Evolutionary conservation across 331 rosid species (phyloP), one percentile per base, ranked within the genome.

Genomic region (Cucumis variabilis): DNA sequence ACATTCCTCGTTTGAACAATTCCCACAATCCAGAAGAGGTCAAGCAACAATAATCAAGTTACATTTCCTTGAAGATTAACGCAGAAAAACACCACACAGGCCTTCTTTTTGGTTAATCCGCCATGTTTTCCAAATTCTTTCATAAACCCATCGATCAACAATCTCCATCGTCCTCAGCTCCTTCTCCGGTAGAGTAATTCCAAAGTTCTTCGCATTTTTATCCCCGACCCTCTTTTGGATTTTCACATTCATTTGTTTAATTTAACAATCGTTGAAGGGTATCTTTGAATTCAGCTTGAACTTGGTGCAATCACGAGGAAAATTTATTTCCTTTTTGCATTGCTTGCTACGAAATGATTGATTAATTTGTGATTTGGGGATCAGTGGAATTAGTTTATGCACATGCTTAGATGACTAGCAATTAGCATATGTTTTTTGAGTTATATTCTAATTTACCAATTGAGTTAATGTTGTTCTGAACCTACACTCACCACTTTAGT

Each of bases 101-200:
- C 53, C 82, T 86, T 88, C 53, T 30, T 73, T 73, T 44, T 86
- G 19, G 50, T 76, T 50, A 87, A 23, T 78, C 90, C 89, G 68
- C 89, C 24, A 94, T 96, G 99, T 92, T 96, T 33, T 87, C 98
- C 75, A 92, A 90, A 89, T 48, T 94, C 44, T 92, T 94, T 69
- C 93, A 90, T 15, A 92, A 92, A 77, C 72, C 91, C 44, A 21
- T 88, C 4, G 85, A 88, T 37, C 87, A 86, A 60, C 67, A 51
- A 68, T 65, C 66, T 33, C 60, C 86, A 13, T 66, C 85, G 16
- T 7, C 85, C 11, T n/a, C 81, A 70, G 16, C 69, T 15, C 71
- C 76, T 80, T 65, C 71, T n/a, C 89, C 85, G 98, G 98, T 84
- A n/a, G 73, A 15, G 58, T 50, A 83, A 65, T 83, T 67, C 46